phyloP scores from a whole-genome alignment of 2,329 filamentous ascomycete genomes.

The Podosphaera leucotricha region DNA sequence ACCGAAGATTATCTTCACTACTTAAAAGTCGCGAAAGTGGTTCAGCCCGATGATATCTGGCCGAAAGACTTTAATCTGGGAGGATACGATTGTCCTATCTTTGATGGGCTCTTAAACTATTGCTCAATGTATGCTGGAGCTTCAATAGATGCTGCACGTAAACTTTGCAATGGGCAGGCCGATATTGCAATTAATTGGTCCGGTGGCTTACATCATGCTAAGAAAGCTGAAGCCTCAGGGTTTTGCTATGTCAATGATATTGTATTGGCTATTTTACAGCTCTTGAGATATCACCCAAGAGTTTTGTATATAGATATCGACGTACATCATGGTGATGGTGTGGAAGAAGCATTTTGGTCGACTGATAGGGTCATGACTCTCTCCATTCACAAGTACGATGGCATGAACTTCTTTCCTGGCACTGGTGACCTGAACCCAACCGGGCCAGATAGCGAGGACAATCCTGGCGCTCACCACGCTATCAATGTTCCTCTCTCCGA shows the following conservation, averaged over 20 bases:
- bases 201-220: conserved; percentile 86
- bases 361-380: conserved; percentile 79
- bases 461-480: conserved; percentile 69
- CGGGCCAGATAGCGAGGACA: conserved; percentile 59
- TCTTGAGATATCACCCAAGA: conserved; percentile 58
- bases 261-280: conserved; percentile 73
- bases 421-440: conserved; percentile 74
- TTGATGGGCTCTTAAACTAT: conserved; percentile 88
- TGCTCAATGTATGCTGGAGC: conserved; percentile 83
- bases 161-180: conserved; percentile 64
- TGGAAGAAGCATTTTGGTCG: conserved; percentile 77
- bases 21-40: conserved; percentile 46
- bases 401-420: conserved; percentile 62
- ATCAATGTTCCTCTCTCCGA: conserved; percentile 81
- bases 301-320: conserved; percentile 92
- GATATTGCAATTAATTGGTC: conserved; percentile 98
- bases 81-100: conserved; percentile 85
- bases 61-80: conserved; percentile 52
- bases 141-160: conserved; percentile 73
- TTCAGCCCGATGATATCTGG: conserved; percentile 40
- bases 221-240: conserved; percentile 76
- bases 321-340: conserved; percentile 75
- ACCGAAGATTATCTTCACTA: conserved; percentile 79
- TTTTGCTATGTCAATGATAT: conserved; percentile 99
- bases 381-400: conserved; percentile 93